These are phyloP conservation scores for Salvia rosmarinus DNA, from an alignment of 257 asterid genomes.

Conservation along the genomic window DNA sequence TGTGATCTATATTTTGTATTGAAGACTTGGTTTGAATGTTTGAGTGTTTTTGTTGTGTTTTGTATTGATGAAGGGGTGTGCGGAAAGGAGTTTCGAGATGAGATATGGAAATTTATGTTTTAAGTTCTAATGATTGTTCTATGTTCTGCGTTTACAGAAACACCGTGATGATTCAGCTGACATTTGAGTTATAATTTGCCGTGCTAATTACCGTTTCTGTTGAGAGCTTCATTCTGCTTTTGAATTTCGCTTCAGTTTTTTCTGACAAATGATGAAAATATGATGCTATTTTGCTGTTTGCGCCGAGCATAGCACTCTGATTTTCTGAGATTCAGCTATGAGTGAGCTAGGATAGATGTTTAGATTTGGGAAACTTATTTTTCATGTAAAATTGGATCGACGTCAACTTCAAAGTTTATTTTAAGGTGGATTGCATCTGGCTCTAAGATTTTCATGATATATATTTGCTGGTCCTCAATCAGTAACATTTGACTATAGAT, in stretches of 20 bases:
- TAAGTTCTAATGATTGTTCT: slow-evolving; percentile 20
- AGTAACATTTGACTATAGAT: neutral
- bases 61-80: neutral
- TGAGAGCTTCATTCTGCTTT: slow-evolving; percentile 20
- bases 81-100: slow-evolving; percentile 10
- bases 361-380: neutral
- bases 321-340: slow-evolving; percentile 2
- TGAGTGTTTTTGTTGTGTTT: neutral
- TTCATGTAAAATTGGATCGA: neutral
- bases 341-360: slow-evolving; percentile 16
- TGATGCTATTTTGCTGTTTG: slow-evolving; percentile 24
- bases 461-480: slow-evolving; percentile 4
- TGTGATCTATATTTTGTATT: slow-evolving; percentile 24
- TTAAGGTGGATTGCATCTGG: slow-evolving; percentile 3
- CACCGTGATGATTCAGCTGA: slow-evolving; percentile 24
- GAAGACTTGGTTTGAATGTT: slow-evolving; percentile 17
- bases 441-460: neutral
- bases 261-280: neutral
- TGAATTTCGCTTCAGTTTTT: slow-evolving; percentile 15
- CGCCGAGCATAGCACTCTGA: slow-evolving; percentile 7
- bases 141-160: slow-evolving; percentile 20
- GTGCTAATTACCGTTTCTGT: slow-evolving; percentile 10
- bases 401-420: neutral
- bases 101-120: slow-evolving; percentile 8
- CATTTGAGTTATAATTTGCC: slow-evolving; percentile 17